Evolutionary conservation across 768 basidiomycete species (phyloP).

Genomic region (Auriscalpium microsporum): DNA sequence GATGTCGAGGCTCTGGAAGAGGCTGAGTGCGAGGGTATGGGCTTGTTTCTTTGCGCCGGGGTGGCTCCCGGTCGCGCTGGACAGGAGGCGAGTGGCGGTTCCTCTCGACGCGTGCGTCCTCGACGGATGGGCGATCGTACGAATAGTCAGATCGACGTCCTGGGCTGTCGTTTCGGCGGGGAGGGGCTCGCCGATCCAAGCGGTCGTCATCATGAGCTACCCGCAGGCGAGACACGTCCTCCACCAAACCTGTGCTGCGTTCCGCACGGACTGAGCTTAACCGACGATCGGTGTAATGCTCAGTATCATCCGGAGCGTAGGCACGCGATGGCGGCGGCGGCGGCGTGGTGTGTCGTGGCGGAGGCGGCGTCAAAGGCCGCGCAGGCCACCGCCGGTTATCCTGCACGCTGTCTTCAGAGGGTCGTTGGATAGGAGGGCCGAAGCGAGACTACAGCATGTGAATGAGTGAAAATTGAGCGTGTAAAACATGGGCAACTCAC

Average conservation of each 20-base stretch:
- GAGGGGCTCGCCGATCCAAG: not conserved
- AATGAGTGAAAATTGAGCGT: too few relatives aligned
- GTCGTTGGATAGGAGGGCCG: not conserved
- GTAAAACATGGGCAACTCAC: too few relatives aligned
- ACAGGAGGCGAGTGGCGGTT: not conserved
- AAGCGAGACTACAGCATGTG: not conserved
- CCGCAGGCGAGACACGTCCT: not conserved
- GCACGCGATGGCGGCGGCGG: too few relatives aligned
- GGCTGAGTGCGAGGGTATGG: not conserved
- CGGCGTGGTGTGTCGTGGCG: not conserved
- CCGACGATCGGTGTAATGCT: not conserved
- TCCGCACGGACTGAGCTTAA: not conserved
- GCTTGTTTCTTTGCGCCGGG: not conserved
- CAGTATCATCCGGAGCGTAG: not conserved
- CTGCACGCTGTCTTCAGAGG: not conserved
- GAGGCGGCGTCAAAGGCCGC: not conserved
- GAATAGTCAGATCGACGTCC: too few relatives aligned
- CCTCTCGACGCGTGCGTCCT: too few relatives aligned
- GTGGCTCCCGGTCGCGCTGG: not conserved
- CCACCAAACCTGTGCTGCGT: not conserved
- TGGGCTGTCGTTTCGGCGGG: not conserved
- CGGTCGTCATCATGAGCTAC: not conserved
- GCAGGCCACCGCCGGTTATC: not conserved
- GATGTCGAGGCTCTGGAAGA: not conserved
- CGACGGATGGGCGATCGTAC: too few relatives aligned